These are phyloP conservation scores for Mucor indicus DNA, from an alignment of 371 early-diverging fungal species.

Conservation along the genomic window DNA sequence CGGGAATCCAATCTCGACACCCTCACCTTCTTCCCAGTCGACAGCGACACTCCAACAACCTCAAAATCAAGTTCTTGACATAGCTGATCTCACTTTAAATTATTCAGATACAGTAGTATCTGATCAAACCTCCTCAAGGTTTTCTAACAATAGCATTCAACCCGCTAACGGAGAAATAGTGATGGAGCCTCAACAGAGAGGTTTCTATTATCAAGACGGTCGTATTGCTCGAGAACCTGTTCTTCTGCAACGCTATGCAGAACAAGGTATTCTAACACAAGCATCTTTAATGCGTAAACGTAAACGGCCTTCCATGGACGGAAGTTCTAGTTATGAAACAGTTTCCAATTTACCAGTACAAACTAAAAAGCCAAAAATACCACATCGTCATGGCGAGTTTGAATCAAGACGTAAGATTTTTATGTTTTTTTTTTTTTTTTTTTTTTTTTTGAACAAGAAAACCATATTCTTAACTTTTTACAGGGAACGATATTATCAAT, in stretches of 20 bases:
- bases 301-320: conserved; percentile 33
- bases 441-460: too few relatives aligned
- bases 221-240: conserved; percentile 40
- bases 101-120: too few relatives aligned
- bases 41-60: too few relatives aligned
- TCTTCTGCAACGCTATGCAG: conserved; percentile 42
- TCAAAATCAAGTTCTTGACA: too few relatives aligned
- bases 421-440: too few relatives aligned
- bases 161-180: conserved; percentile 5
- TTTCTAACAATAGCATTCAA: too few relatives aligned
- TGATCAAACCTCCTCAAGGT: too few relatives aligned
- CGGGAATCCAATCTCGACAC: too few relatives aligned
- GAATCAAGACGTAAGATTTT: conserved; percentile 47
- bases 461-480: too few relatives aligned
- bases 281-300: conserved; percentile 44
- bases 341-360: conserved; percentile 20
- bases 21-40: too few relatives aligned
- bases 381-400: conserved; percentile 51
- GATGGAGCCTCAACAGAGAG: conserved; percentile 44
- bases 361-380: conserved; percentile 45
- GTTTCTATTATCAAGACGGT: conserved; percentile 45
- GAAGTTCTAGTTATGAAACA: conserved; percentile 17
- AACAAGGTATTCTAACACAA: conserved; percentile 44
- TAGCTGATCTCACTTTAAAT: too few relatives aligned
- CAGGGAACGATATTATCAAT: conserved; percentile 46